Evolutionary conservation across 2,329 filamentous ascomycete genomes (phyloP).

Genomic region (Raffaelea deltoideospora): DNA sequence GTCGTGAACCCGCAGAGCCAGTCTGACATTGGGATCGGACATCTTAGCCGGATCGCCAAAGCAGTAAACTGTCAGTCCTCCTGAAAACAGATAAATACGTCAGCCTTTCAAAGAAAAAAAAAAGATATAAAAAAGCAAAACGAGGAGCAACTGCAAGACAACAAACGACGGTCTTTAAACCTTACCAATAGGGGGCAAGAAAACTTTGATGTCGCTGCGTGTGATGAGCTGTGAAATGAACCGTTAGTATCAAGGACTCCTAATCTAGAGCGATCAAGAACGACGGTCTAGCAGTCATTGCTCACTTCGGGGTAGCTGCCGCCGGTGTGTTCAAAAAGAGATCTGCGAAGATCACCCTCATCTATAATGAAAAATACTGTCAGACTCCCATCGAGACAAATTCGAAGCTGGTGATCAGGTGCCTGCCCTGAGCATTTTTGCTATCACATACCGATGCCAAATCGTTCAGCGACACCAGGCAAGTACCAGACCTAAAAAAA

Average conservation of each 20-base stretch:
- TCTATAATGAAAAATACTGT: conserved; percentile 32
- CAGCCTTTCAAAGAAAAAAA: background rate
- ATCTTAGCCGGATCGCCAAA: conserved; percentile 93
- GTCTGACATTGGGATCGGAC: conserved; percentile 64
- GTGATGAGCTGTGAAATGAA: conserved; percentile 54
- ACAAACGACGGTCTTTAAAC: background rate
- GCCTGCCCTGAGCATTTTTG: background rate
- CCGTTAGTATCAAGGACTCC: conserved; percentile 4
- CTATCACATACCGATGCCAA: conserved; percentile 54
- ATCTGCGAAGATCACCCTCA: conserved; percentile 71
- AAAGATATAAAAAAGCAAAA: background rate
- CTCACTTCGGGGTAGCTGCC: conserved; percentile 78
- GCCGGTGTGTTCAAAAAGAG: conserved; percentile 87
- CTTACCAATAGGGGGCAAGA: conserved; percentile 77
- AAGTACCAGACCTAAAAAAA: conserved; percentile 54
- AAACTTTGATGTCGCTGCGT: conserved; percentile 84
- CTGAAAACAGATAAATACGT: conserved; percentile 15
- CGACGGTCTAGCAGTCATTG: background rate
- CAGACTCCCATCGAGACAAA: too few relatives aligned
- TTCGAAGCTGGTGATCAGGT: background rate
- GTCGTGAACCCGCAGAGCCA: conserved; percentile 71
- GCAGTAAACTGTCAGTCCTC: conserved; percentile 88
- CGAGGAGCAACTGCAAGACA: background rate
- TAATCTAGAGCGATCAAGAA: background rate
- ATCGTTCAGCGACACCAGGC: conserved; percentile 77